phyloP scores from a whole-genome alignment of 2,329 filamentous ascomycete genomes.

The Myriosclerotinia curreyana region DNA sequence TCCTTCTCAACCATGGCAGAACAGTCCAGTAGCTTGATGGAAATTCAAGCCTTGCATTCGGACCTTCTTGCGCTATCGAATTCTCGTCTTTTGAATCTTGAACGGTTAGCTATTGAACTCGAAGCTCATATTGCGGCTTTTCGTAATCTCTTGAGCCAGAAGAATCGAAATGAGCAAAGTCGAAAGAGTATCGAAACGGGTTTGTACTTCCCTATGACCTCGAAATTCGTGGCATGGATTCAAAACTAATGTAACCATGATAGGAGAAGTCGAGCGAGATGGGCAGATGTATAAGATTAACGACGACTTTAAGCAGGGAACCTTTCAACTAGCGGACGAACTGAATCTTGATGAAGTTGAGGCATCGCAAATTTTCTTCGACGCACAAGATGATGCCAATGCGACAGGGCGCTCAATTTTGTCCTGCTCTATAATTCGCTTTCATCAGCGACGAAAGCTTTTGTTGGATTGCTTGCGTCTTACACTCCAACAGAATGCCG shows the following conservation, averaged over 20 bases:
- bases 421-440: constrained; percentile 78
- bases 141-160: constrained; percentile 70
- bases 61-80: constrained; percentile 77
- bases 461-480: constrained; percentile 81
- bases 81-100: constrained; percentile 64
- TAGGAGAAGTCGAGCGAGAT: constrained; percentile 73
- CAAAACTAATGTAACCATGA: constrained; percentile 23
- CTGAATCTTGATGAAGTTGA: constrained; percentile 87
- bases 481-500: constrained; percentile 59
- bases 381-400: constrained; percentile 66
- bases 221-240: not conserved
- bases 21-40: constrained; percentile 63
- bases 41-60: constrained; percentile 79
- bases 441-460: constrained; percentile 81
- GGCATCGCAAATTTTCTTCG: constrained; percentile 72
- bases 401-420: constrained; percentile 69
- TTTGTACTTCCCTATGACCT: constrained; percentile 37
- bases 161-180: constrained; percentile 70
- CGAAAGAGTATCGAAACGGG: constrained; percentile 68
- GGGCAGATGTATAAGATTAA: constrained; percentile 78
- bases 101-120: constrained; percentile 65
- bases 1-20: constrained; percentile 59
- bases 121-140: constrained; percentile 66
- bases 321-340: constrained; percentile 79
- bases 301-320: constrained; percentile 79